Base-by-base conservation (phyloP, 805 yeast genomes). In the Candida lessepsii region DNA sequence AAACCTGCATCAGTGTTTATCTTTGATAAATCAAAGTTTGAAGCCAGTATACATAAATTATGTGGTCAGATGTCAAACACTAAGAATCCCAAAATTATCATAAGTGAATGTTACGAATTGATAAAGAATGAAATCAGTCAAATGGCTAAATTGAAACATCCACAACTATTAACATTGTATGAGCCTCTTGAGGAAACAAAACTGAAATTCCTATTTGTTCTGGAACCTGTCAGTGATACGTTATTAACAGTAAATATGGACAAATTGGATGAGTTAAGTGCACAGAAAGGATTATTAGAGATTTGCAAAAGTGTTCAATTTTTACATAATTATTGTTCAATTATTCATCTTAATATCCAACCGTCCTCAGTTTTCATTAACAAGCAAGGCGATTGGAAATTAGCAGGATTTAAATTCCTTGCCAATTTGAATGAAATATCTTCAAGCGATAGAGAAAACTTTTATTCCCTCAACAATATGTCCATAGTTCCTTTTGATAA, bases 121-220 rank as follows among this genome's bases (percentile, higher is more conserved):
- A 65, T 93, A 35, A 75, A 80, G 50, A 64, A 67, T 19, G 93
- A 89, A 51, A 83, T 88, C 2, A 64, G 78, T 16, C 82, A 83
- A 46, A 64, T 90, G 55, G 78, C 95, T 13, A 85, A 83, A 56
- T 67, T 93, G 51, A 84, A 89, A 50, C 99, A 93, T 58, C 99
- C 99, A 0, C 82, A 88, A 48, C 72, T 93, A 19, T 63, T 93
- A 33, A 81, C 89, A 1, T 71, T 93, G 2, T 77, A 86, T 26
- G 99, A 95, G 57, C 96, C 95, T 0, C 61, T 90, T 46, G 98
- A 93, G 60, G 95, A 89, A 49, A 85, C 91, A 26, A 82, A 83
- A 48, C 75, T 77, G 48, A 77, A 86, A 42, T 73, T 90, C 49
- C 56, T 83, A 40, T 91, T 93, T 65, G 99, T 85, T 9, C 80